Conservation (phyloP, 2,329 filamentous ascomycete species). For the Talaromyces sp. region DNA sequence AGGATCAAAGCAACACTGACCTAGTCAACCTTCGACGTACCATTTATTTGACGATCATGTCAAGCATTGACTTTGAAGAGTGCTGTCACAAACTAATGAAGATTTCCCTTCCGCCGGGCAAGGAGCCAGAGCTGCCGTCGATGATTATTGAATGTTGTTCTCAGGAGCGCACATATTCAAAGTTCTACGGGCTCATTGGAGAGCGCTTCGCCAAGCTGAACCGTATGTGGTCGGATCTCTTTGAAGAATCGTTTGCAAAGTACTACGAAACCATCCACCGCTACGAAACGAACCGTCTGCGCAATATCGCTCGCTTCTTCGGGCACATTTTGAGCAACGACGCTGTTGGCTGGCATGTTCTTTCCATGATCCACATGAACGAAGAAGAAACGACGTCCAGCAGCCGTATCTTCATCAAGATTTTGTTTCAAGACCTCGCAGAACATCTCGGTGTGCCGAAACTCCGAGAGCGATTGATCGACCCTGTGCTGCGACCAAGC, state of each 20-base stretch:
- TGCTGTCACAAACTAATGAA: slow-evolving; percentile 96
- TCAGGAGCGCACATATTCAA: slow-evolving; percentile 94
- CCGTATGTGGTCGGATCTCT: slow-evolving; percentile 86
- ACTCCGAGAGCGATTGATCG: slow-evolving; percentile 69
- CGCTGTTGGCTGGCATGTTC: slow-evolving; percentile 85
- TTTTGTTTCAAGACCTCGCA: slow-evolving; percentile 85
- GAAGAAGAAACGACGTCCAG: slow-evolving; percentile 96
- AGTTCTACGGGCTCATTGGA: slow-evolving; percentile 92
- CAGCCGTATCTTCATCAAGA: slow-evolving; percentile 97
- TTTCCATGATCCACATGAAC: slow-evolving; percentile 81
- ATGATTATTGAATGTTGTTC: slow-evolving; percentile 98
- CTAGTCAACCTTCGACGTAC: slow-evolving; percentile 87
- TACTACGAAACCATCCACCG: slow-evolving; percentile 98
- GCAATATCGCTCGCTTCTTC: slow-evolving; percentile 93
- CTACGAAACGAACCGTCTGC: slow-evolving; percentile 89
- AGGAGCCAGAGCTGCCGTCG: slow-evolving; percentile 84
- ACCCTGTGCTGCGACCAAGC: slow-evolving; percentile 71
- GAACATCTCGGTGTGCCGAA: slow-evolving; percentile 82
- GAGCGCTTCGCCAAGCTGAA: slow-evolving; percentile 96
- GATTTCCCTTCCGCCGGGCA: slow-evolving; percentile 77
- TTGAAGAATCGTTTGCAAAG: slow-evolving; percentile 81
- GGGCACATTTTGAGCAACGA: slow-evolving; percentile 84
- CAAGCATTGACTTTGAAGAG: slow-evolving; percentile 92
- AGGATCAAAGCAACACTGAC: slow-evolving; percentile 95
- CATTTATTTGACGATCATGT: slow-evolving; percentile 98